Evolutionary conservation across 2,329 filamentous ascomycete species (phyloP).

Genomic region (Cladosporium sp.): DNA sequence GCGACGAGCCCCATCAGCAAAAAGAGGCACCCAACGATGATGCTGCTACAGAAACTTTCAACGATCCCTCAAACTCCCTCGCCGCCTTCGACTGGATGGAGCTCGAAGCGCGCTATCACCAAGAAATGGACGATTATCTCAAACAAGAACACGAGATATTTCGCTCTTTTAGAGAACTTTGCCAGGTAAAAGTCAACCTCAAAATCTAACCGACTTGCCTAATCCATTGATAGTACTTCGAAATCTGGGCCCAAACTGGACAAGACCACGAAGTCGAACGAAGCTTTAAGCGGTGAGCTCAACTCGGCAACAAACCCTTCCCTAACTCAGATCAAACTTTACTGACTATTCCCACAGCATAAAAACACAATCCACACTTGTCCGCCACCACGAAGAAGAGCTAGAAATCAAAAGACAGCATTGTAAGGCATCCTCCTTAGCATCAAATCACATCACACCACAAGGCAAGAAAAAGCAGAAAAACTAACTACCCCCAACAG

Average conservation of each 20-base stretch:
- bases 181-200: conserved; percentile 49
- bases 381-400: conserved; percentile 33
- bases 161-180: conserved; percentile 40
- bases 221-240: conserved; percentile 60
- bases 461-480: too few relatives aligned
- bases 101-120: conserved; percentile 65
- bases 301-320: too few relatives aligned
- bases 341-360: conserved; percentile 47
- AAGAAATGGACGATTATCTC: conserved; percentile 59
- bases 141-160: conserved; percentile 53
- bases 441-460: neutral
- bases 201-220: conserved; percentile 3
- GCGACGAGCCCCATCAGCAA: neutral
- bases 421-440: conserved; percentile 52
- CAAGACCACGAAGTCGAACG: conserved; percentile 69
- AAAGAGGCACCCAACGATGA: neutral
- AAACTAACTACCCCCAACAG: conserved; percentile 29
- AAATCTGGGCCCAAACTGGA: conserved; percentile 70
- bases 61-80: conserved; percentile 35
- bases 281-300: conserved; percentile 64
- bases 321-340: too few relatives aligned
- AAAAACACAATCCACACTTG: conserved; percentile 71
- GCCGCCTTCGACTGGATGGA: conserved; percentile 68
- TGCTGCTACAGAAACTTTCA: neutral
- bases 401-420: conserved; percentile 63